Conservation (phyloP, 768 basidiomycete species). For the Sarcomyxa edulis region DNA sequence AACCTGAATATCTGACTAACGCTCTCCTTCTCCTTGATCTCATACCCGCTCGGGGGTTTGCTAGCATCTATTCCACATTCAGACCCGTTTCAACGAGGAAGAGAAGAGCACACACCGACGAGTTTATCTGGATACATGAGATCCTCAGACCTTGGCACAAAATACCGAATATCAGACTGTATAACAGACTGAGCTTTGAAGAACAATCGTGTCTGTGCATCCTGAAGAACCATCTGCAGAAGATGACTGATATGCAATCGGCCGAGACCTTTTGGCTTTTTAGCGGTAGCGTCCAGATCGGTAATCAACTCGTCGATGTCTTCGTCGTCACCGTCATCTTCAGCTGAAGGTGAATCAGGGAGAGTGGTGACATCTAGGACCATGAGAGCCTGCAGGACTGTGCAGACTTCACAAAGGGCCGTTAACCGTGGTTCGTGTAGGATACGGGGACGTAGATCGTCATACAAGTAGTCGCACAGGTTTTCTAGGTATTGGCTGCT, state of each 20-base stretch:
- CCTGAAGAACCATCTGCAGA: constrained; percentile 87
- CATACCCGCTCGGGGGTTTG: constrained; percentile 35
- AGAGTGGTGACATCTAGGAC: constrained; percentile 67
- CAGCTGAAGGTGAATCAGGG: constrained; percentile 17
- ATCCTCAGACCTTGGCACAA: constrained; percentile 71
- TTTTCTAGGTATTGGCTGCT: constrained; percentile 82
- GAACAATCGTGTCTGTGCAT: constrained; percentile 92
- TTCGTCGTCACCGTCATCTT: constrained; percentile 24
- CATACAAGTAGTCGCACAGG: constrained; percentile 91
- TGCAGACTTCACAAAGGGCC: constrained; percentile 91
- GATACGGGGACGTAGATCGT: constrained; percentile 92
- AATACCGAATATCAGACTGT: constrained; percentile 84
- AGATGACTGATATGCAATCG: constrained; percentile 76
- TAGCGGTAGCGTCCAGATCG: constrained; percentile 27
- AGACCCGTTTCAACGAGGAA: not conserved
- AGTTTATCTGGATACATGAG: constrained; percentile 85
- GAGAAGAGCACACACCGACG: constrained; percentile 40
- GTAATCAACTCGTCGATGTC: constrained; percentile 29
- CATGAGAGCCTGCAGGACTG: constrained; percentile 93
- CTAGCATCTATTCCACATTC: constrained; percentile 36
- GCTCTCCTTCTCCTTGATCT: constrained; percentile 64
- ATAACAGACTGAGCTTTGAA: constrained; percentile 95
- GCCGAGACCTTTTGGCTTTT: constrained; percentile 36
- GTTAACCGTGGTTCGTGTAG: constrained; percentile 87
- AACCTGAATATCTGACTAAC: constrained; percentile 65